phyloP scores from a whole-genome alignment of 495 filamentous ascomycete genomes.

The Recurvomyces mirabilis region DNA sequence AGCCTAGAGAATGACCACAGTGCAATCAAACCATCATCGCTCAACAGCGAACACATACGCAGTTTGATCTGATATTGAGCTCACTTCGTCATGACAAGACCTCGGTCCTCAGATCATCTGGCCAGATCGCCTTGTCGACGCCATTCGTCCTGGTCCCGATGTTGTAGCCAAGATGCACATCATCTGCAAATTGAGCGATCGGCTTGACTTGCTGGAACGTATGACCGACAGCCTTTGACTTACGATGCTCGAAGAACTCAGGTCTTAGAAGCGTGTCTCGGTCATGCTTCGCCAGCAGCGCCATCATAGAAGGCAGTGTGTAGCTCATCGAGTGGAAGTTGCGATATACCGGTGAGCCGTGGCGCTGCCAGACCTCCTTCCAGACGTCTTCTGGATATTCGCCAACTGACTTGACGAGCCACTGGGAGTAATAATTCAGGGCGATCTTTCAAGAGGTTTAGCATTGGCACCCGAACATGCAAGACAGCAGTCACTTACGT shows the following conservation, averaged over 20 bases:
- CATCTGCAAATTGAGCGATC: slow-evolving; percentile 21
- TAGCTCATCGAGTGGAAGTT: slow-evolving; percentile 27
- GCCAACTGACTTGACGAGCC: slow-evolving; percentile 29
- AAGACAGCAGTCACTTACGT: too few species aligned
- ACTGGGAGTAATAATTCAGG: slow-evolving; percentile 31
- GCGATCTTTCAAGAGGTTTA: slow-evolving; percentile 21
- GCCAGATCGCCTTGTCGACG: slow-evolving; percentile 27
- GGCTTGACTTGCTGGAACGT: slow-evolving; percentile 23
- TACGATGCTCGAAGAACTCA: slow-evolving; percentile 26
- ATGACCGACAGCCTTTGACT: slow-evolving; percentile 20
- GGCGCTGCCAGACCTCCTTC: slow-evolving; percentile 26
- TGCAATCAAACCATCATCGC: too few species aligned
- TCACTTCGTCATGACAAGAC: too few species aligned
- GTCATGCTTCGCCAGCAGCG: slow-evolving; percentile 22
- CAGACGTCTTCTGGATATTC: slow-evolving; percentile 24
- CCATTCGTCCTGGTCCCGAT: slow-evolving; percentile 30
- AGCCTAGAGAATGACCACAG: too few species aligned
- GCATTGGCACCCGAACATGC: too few species aligned
- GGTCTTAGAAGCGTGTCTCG: slow-evolving; percentile 21
- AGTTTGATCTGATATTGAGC: too few species aligned
- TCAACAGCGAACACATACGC: too few species aligned
- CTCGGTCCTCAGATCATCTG: slow-evolving; percentile 27
- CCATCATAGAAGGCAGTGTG: slow-evolving; percentile 21
- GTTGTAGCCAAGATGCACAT: slow-evolving; percentile 25
- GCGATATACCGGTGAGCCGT: slow-evolving; percentile 26